Percentiles rank a stretch among this genome's conserved stretches.
These are phyloP conservation scores for Trichosporon coremiiforme DNA, from an alignment of 1,284 basidiomycete species.

Conservation along the genomic window DNA sequence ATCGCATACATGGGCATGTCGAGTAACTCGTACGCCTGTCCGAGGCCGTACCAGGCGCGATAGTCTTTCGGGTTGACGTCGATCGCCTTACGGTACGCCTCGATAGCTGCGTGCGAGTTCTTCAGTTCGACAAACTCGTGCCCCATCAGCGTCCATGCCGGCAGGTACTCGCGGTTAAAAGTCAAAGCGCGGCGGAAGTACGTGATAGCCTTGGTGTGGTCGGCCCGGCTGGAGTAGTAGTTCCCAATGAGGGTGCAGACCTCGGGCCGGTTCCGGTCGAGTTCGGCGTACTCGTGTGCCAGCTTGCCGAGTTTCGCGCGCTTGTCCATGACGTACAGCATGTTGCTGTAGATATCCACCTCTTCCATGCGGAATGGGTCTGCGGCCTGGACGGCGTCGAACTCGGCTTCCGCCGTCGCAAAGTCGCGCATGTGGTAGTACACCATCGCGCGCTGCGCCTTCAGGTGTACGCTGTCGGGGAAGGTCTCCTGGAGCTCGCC, in stretches of 20 bases:
- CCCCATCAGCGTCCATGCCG: slow-evolving; percentile 99
- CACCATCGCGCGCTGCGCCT: slow-evolving; percentile 81
- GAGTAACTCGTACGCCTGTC: slow-evolving; percentile 94
- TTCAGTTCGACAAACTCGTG: slow-evolving; percentile 99
- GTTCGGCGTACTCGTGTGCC: slow-evolving; percentile 83
- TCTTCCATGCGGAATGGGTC: slow-evolving; percentile 94
- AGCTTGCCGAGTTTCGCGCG: slow-evolving; percentile 83
- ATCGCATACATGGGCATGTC: slow-evolving; percentile 96
- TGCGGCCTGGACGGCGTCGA: slow-evolving; percentile 73
- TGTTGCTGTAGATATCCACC: slow-evolving; percentile 95
- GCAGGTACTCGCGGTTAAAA: slow-evolving; percentile 89
- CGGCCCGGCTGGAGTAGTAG: slow-evolving; percentile 88
- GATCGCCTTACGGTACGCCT: slow-evolving; percentile 92
- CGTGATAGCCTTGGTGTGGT: slow-evolving; percentile 93
- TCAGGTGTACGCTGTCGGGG: slow-evolving; percentile 79
- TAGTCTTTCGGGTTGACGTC: slow-evolving; percentile 97
- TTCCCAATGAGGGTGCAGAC: slow-evolving; percentile 95
- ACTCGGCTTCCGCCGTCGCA: slow-evolving; percentile 76
- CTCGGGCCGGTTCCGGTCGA: slow-evolving; percentile 89
- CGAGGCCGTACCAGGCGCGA: slow-evolving; percentile 96
- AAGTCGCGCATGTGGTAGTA: slow-evolving; percentile 90
- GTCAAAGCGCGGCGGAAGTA: slow-evolving; percentile 93
- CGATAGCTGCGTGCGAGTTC: slow-evolving; percentile 97
- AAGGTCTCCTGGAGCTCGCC: slow-evolving; percentile 79
- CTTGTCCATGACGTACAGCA: slow-evolving; percentile 92